Conservation (phyloP, 306 rosid species). For the Vigna angularis region DNA sequence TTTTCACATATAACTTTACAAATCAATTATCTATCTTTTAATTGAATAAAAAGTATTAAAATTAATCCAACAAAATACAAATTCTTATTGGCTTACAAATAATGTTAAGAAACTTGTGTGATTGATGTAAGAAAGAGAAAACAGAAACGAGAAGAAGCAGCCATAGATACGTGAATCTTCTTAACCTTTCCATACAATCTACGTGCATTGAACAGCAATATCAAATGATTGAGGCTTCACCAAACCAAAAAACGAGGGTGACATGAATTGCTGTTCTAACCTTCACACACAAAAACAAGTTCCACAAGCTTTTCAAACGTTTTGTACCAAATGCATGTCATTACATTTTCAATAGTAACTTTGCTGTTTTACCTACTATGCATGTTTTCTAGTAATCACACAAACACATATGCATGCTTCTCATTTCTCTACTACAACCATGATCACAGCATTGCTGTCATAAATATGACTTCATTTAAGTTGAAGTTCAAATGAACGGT, state of each 20-base stretch:
- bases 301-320: conserved; percentile 1
- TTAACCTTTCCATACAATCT: conserved; percentile 45
- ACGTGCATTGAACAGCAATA: conserved; percentile 49
- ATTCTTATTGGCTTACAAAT: too few relatives aligned
- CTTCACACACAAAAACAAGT: conserved; percentile 24
- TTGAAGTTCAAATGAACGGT: background rate
- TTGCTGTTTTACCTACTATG: conserved; percentile 38
- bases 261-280: conserved; percentile 52
- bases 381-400: conserved; percentile 20
- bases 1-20: too few relatives aligned
- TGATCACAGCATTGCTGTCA: background rate
- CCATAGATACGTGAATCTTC: conserved; percentile 40
- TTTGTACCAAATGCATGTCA: conserved; percentile 41
- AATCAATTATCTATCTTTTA: too few relatives aligned
- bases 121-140: background rate
- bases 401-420: background rate
- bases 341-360: conserved; percentile 28
- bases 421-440: background rate
- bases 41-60: too few relatives aligned
- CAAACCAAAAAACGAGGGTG: conserved; percentile 50
- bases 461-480: background rate
- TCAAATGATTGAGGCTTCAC: conserved; percentile 60
- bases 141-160: conserved; percentile 6
- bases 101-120: too few relatives aligned
- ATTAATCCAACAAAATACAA: too few relatives aligned